Conservation (phyloP, 2,329 filamentous ascomycete species). For the Talaromyces sp. region DNA sequence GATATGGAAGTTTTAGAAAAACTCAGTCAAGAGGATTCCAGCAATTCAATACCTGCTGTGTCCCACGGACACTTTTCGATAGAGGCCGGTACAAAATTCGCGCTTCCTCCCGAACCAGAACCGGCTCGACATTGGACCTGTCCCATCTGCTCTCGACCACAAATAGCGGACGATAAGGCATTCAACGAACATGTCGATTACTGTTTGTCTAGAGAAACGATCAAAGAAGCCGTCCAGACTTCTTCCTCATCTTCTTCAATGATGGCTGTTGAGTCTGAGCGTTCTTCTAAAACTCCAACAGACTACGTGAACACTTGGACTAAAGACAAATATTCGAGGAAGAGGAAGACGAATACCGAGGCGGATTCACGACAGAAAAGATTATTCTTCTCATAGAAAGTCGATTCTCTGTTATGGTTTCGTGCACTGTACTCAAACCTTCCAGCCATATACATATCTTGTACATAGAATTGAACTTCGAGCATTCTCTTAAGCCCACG, state of each 20-base stretch:
- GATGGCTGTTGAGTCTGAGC: background rate
- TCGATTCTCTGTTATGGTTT: background rate
- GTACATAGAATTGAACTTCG: background rate
- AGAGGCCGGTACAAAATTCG: background rate
- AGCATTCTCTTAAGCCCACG: slow-evolving; percentile 21
- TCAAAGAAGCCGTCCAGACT: slow-evolving; percentile 70
- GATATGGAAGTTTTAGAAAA: slow-evolving; percentile 58
- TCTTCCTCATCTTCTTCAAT: slow-evolving; percentile 12
- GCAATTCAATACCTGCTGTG: too few species aligned
- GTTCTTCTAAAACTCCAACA: background rate
- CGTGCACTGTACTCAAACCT: background rate
- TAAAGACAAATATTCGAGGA: slow-evolving; percentile 5
- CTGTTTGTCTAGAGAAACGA: slow-evolving; percentile 80
- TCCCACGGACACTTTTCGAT: background rate
- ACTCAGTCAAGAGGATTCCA: slow-evolving; percentile 52
- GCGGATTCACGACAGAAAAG: slow-evolving; percentile 9
- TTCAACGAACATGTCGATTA: slow-evolving; percentile 94
- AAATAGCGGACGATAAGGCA: slow-evolving; percentile 64
- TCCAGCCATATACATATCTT: too few species aligned
- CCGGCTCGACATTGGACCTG: slow-evolving; percentile 66
- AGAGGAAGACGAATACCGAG: slow-evolving; percentile 8
- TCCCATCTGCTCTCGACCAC: slow-evolving; percentile 76
- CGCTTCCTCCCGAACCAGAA: background rate
- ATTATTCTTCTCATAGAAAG: slow-evolving; percentile 12
- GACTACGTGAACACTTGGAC: background rate